A percentile compares a stretch with the other conserved stretches of the same genome.
These are phyloP conservation scores for Dictyostelium brefeldianum DNA, from an alignment of 78 protist genomes.

Conservation along the genomic window DNA sequence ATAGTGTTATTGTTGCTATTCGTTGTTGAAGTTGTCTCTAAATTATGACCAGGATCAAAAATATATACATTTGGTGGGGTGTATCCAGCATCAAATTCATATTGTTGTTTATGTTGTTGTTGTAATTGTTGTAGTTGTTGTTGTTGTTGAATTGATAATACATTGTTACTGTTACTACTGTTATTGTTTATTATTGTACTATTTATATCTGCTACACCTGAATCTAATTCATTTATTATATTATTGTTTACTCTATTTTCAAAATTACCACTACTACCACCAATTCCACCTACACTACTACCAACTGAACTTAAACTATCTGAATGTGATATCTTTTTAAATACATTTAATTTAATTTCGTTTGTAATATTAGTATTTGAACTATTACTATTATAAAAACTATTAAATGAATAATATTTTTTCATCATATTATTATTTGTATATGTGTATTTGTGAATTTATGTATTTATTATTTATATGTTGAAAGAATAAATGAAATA, in stretches of 20 bases:
- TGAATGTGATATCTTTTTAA: constrained; percentile 31
- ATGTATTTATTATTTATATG: neutral
- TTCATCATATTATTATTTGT: neutral
- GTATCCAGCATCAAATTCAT: constrained; percentile 1
- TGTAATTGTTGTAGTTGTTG: constrained; percentile 16
- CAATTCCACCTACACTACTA: neutral
- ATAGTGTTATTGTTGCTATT: neutral
- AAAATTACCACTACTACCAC: neutral
- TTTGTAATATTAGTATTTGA: neutral
- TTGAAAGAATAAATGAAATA: constrained; percentile 1
- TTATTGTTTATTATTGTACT: neutral
- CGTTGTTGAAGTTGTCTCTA: neutral
- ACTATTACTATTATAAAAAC: neutral
- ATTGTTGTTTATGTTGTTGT: constrained; percentile 15
- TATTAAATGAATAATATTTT: neutral
- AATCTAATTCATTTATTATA: constrained; percentile 22
- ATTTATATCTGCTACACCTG: neutral
- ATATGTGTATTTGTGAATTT: too few relatives aligned
- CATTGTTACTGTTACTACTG: neutral
- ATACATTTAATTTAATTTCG: constrained; percentile 1
- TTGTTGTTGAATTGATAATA: neutral
- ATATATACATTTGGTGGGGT: constrained; percentile 28
- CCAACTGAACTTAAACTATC: constrained; percentile 41
- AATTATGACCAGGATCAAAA: constrained; percentile 1
- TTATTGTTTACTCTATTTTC: neutral